Percentiles rank a stretch among this genome's conserved stretches.
phyloP scores from a whole-genome alignment of 768 basidiomycete species.

The Amanita polypyramis region DNA sequence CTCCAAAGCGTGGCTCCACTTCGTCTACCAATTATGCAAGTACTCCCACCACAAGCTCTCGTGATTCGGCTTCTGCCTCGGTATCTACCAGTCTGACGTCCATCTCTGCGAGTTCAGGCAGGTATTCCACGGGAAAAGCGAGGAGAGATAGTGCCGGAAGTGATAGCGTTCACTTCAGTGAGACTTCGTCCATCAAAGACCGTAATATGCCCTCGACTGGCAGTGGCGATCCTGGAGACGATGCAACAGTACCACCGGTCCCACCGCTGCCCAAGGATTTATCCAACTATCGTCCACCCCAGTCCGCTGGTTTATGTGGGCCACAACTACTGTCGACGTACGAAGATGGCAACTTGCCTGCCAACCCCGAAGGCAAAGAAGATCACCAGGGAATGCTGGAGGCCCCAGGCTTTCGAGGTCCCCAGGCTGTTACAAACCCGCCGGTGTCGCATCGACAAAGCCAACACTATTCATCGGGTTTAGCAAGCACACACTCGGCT shows the following conservation, averaged over 20 bases:
- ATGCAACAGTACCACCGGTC: constrained; percentile 75
- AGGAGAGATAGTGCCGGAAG: constrained; percentile 80
- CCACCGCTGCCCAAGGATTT: constrained; percentile 89
- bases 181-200: constrained; percentile 54
- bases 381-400: constrained; percentile 21
- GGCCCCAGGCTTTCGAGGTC: constrained; percentile 41
- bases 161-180: constrained; percentile 68
- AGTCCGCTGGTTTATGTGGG: constrained; percentile 45
- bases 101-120: constrained; percentile 57
- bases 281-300: constrained; percentile 65
- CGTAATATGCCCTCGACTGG: constrained; percentile 51
- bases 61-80: constrained; percentile 81
- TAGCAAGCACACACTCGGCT: constrained; percentile 25
- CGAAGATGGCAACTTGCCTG: constrained; percentile 33
- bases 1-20: constrained; percentile 80
- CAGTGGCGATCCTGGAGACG: constrained; percentile 51
- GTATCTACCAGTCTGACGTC: constrained; percentile 72
- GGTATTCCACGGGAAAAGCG: constrained; percentile 59
- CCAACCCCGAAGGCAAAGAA: constrained; percentile 33
- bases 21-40: constrained; percentile 82
- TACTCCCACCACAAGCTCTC: constrained; percentile 70
- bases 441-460: constrained; percentile 24
- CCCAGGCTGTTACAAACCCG: constrained; percentile 21
- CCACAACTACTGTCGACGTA: constrained; percentile 30
- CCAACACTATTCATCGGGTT: constrained; percentile 26